Evolutionary conservation across 2,329 filamentous ascomycete species (phyloP).

Genomic region (Claviceps arundinis): DNA sequence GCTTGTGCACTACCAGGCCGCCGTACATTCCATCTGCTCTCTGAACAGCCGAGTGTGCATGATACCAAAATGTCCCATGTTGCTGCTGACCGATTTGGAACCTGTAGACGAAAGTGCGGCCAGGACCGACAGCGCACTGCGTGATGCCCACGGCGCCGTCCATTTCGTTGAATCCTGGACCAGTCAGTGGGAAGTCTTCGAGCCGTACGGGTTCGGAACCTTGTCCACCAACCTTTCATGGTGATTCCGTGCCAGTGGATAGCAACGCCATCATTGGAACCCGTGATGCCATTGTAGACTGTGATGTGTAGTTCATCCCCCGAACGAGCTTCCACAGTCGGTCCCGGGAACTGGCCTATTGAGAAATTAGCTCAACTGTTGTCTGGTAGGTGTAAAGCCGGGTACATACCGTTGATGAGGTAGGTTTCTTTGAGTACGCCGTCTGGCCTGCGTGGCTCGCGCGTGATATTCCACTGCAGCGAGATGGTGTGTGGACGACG

Average conservation of each 20-base stretch:
- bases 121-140: constrained; percentile 47
- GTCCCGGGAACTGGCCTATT: constrained; percentile 26
- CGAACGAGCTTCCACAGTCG: constrained; percentile 29
- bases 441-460: constrained; percentile 26
- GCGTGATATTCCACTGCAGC: constrained; percentile 27
- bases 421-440: constrained; percentile 35
- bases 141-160: constrained; percentile 50
- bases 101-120: constrained; percentile 35
- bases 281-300: constrained; percentile 25
- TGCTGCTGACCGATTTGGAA: constrained; percentile 41
- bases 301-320: constrained; percentile 28
- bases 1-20: constrained; percentile 23
- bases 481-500: constrained; percentile 19
- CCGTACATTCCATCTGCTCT: constrained; percentile 6
- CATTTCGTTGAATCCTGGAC: constrained; percentile 35
- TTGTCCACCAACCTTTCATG: constrained; percentile 32
- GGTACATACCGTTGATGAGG: constrained; percentile 30
- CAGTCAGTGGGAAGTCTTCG: not conserved
- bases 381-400: not conserved
- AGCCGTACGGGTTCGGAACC: too few relatives aligned
- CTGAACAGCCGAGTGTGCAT: constrained; percentile 48
- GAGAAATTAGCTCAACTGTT: not conserved
- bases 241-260: constrained; percentile 59
- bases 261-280: constrained; percentile 24
- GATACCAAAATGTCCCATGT: constrained; percentile 49